Evolutionary conservation across 768 basidiomycete species (phyloP).

Genomic region (Suillus bovinus): DNA sequence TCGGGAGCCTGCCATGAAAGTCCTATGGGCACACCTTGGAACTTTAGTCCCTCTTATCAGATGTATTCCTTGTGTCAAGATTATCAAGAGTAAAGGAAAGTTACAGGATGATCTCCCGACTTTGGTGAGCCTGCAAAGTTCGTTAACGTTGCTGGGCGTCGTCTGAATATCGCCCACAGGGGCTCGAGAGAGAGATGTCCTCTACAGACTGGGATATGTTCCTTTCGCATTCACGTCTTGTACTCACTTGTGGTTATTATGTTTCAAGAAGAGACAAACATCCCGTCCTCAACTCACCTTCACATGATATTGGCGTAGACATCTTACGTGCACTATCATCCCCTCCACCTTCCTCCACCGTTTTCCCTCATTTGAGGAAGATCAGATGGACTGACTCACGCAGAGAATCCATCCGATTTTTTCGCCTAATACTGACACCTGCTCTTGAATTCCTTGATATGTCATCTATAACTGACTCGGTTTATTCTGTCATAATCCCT

Average conservation of each 20-base stretch:
- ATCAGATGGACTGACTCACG: slow-evolving; percentile 8
- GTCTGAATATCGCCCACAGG: not conserved
- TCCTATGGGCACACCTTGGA: slow-evolving; percentile 8
- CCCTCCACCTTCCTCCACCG: slow-evolving; percentile 2
- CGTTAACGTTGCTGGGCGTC: not conserved
- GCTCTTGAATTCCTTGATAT: slow-evolving; percentile 8
- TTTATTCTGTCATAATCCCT: slow-evolving; percentile 5
- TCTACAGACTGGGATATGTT: slow-evolving; percentile 7
- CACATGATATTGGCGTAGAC: slow-evolving; percentile 1
- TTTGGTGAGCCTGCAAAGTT: slow-evolving; percentile 2
- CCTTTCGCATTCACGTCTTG: slow-evolving; percentile 4
- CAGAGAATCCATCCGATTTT: slow-evolving; percentile 3
- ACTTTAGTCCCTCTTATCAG: slow-evolving; percentile 6
- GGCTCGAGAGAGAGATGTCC: not conserved
- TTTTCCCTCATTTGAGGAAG: slow-evolving; percentile 2
- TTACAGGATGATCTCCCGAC: not conserved
- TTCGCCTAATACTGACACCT: slow-evolving; percentile 5
- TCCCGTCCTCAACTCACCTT: slow-evolving; percentile 6
- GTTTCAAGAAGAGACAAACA: slow-evolving; percentile 8
- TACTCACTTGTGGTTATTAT: slow-evolving; percentile 5
- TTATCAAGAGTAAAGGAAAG: not conserved
- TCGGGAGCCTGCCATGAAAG: slow-evolving; percentile 9
- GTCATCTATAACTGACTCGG: slow-evolving; percentile 3
- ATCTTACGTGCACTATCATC: slow-evolving; percentile 4
- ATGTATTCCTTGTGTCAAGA: slow-evolving; percentile 3